Evolutionary conservation across 805 yeast genomes (phyloP), one percentile per base, ranked within the genome.

Genomic region (Wickerhamomyces canadensis): DNA sequence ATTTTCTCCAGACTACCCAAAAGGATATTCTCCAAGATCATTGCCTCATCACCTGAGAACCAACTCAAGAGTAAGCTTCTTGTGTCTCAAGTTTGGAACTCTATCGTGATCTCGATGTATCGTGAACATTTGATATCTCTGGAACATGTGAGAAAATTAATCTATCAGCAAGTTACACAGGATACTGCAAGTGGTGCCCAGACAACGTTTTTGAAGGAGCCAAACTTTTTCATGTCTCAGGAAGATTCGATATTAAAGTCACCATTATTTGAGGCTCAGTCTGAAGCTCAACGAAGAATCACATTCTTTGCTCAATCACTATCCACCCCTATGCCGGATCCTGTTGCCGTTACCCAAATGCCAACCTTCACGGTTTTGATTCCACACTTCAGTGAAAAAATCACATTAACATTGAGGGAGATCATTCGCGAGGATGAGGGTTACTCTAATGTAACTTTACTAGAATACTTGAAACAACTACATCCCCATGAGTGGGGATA

Each of bases 11-110:
- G 88, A 34, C 61, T 87, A 21, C 95, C 95, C 2, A 78, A 80
- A 49, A 67, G 95, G 46, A 82, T 86, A 4, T 72, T 71, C 47
- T 74, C 91, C 10, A 85, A 86, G 49, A 65, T 87, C 2, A 60
- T 86, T 48, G 53, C 56, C 0, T 34, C 52, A 0, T 45, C 51
- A 1, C 56, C 94, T 94, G 98, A 91, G 65, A 87, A 86, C 58
- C 88, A 88, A 67, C 87, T 89, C 68, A 89, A 91, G 67, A 97
- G 97, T 45, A 93, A 93, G 76, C 95, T 89, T 42, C 74, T 93
- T 60, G 91, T 94, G 52, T 87, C 97, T 22, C 98, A 93, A 68
- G 87, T 93, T 49, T 93, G 98, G 99, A 93, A 93, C 61, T 97
- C 98, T 32, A 83, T 93, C 61, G 91, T 93, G 45, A 89, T 93